A percentile compares a stretch with the other conserved stretches of the same genome.
phyloP scores from a whole-genome alignment of 1,139 yeast genomes.

The Diutina rugosa region DNA sequence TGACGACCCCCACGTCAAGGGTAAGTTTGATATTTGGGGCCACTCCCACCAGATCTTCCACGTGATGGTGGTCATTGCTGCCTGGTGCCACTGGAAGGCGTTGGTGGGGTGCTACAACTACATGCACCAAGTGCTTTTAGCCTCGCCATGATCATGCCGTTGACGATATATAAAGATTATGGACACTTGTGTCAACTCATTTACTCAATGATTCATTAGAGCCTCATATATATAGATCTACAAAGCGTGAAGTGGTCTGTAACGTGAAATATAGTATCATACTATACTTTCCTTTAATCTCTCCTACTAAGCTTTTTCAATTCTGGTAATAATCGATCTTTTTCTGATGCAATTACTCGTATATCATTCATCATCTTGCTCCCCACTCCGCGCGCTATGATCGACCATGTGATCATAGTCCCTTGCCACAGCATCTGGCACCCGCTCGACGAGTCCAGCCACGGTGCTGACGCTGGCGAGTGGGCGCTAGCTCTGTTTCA shows the following conservation, averaged over 20 bases:
- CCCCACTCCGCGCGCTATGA: background rate
- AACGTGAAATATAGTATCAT: too few relatives aligned
- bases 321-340: too few relatives aligned
- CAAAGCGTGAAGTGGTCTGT: too few relatives aligned
- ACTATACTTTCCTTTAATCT: too few relatives aligned
- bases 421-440: conserved; percentile 71
- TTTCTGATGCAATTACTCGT: too few relatives aligned
- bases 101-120: conserved; percentile 21
- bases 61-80: conserved; percentile 69
- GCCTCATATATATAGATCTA: too few relatives aligned
- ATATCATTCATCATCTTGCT: too few relatives aligned
- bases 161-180: background rate
- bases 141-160: background rate
- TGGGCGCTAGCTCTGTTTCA: conserved; percentile 65
- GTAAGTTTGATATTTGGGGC: conserved; percentile 56
- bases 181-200: too few relatives aligned
- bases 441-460: conserved; percentile 12
- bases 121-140: background rate
- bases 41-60: conserved; percentile 88
- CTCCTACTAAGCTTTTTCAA: too few relatives aligned
- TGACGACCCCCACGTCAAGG: conserved; percentile 14
- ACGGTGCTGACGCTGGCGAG: conserved; percentile 31
- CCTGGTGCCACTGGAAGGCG: conserved; percentile 61
- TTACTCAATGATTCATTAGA: too few relatives aligned
- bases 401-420: conserved; percentile 28